Conservation (phyloP, 805 yeast species). For the Brettanomyces naardenensis region DNA sequence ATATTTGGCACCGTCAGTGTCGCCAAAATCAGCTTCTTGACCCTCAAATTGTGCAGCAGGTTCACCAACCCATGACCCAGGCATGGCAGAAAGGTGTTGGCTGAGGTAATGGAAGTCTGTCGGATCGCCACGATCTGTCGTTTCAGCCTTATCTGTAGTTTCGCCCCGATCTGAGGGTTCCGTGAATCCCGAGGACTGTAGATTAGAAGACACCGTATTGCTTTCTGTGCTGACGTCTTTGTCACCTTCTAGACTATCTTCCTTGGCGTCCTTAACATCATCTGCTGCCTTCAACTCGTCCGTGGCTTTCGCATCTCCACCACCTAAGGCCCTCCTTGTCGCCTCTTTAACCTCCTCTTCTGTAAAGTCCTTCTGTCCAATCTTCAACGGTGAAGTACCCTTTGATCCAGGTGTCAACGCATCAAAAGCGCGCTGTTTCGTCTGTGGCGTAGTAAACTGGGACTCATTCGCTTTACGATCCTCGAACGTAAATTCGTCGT, state of each 20-base stretch:
- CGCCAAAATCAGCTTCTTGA: neutral
- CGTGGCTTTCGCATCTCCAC: neutral
- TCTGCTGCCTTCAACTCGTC: no score
- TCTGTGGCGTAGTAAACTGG: constrained; percentile 9
- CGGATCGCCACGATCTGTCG: no score
- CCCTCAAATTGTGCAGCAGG: constrained; percentile 10
- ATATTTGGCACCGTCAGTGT: constrained; percentile 4
- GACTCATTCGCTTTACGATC: constrained; percentile 2
- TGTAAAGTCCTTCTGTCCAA: neutral
- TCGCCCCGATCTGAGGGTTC: no score
- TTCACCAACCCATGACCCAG: constrained; percentile 22
- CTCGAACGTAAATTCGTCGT: constrained; percentile 12
- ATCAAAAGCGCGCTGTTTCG: constrained; percentile 2
- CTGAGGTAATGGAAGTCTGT: constrained; percentile 21
- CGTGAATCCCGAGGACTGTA: no score
- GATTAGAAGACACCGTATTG: no score
- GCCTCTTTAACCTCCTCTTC: neutral
- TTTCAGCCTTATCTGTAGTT: no score
- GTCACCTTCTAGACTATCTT: no score
- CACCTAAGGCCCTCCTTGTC: neutral
- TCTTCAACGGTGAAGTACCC: constrained; percentile 21
- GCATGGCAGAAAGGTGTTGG: constrained; percentile 21
- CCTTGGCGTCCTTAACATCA: no score
- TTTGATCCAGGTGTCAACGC: constrained; percentile 15
- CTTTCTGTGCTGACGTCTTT: no score